A percentile compares a stretch with the other conserved stretches of the same genome.
phyloP scores from a whole-genome alignment of 2,329 filamentous ascomycete genomes.

The Metarhizium guizhouense region DNA sequence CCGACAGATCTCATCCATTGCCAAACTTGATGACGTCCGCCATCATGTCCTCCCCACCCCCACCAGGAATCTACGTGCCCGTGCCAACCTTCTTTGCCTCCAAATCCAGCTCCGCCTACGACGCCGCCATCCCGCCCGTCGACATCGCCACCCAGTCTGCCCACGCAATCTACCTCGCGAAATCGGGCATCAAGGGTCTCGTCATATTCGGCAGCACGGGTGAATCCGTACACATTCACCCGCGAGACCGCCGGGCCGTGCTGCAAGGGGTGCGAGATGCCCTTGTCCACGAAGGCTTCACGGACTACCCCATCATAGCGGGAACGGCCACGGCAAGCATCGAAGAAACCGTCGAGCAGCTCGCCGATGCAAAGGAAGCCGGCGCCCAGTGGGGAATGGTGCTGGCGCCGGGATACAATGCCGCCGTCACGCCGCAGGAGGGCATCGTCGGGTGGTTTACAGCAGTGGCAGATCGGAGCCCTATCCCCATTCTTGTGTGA shows the following conservation, averaged over 20 bases:
- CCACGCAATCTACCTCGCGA: conserved; percentile 52
- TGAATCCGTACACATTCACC: conserved; percentile 53
- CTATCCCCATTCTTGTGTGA: conserved; percentile 50
- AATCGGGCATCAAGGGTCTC: conserved; percentile 50
- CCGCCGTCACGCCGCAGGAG: conserved; percentile 41
- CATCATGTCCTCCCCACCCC: conserved; percentile 29
- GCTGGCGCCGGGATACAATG: conserved; percentile 53
- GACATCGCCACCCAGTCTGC: conserved; percentile 49
- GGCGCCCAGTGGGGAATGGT: conserved; percentile 52
- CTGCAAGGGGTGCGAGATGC: conserved; percentile 46
- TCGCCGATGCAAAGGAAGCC: conserved; percentile 44
- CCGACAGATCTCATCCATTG: background rate
- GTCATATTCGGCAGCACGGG: conserved; percentile 57
- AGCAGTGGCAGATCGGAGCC: conserved; percentile 47
- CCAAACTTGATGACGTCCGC: background rate
- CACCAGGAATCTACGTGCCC: conserved; percentile 48
- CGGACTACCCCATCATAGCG: conserved; percentile 50
- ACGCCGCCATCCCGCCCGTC: conserved; percentile 38
- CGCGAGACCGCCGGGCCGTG: conserved; percentile 45
- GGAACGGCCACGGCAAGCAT: conserved; percentile 54
- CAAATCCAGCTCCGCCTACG: conserved; percentile 31
- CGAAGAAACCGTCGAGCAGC: conserved; percentile 50
- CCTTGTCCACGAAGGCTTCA: conserved; percentile 45
- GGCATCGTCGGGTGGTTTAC: conserved; percentile 50
- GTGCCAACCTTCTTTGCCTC: conserved; percentile 55